phyloP scores from a whole-genome alignment of 306 rosid species.

The Hippophae rhamnoides region DNA sequence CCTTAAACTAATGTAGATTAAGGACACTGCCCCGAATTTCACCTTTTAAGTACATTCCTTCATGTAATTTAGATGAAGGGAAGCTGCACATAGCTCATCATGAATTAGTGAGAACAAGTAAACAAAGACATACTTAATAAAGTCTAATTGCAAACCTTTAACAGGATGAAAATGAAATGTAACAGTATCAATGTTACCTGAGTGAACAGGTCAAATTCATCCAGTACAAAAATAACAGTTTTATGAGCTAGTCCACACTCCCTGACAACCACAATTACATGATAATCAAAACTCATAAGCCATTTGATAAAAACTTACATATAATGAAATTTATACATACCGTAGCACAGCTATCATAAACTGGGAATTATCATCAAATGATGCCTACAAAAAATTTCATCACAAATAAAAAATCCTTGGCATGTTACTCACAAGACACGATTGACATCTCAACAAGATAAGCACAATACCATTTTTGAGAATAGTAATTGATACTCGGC shows the following conservation, averaged over 20 bases:
- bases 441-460: slow-evolving; percentile 4
- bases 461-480: slow-evolving; percentile 67
- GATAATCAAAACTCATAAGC: slow-evolving; percentile 12
- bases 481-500: slow-evolving; percentile 65
- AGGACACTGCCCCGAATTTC: too few species aligned
- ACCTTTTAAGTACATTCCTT: too few species aligned
- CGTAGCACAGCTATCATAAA: slow-evolving; percentile 83
- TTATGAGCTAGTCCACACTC: slow-evolving; percentile 93
- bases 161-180: slow-evolving; percentile 7
- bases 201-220: slow-evolving; percentile 92
- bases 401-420: slow-evolving; percentile 15
- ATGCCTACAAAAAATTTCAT: slow-evolving; percentile 51
- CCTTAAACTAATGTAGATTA: too few species aligned
- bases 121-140: background rate
- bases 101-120: background rate
- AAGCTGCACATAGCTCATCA: background rate
- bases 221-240: slow-evolving; percentile 69
- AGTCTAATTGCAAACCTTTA: slow-evolving; percentile 17
- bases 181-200: slow-evolving; percentile 33
- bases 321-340: slow-evolving; percentile 35
- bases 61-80: too few species aligned
- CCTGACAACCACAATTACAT: slow-evolving; percentile 41
- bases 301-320: slow-evolving; percentile 2
- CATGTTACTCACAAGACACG: slow-evolving; percentile 4
- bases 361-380: slow-evolving; percentile 86